These are phyloP conservation scores for Basipetospora chlamydospora DNA, from an alignment of 2,329 filamentous ascomycete genomes.

Conservation along the genomic window DNA sequence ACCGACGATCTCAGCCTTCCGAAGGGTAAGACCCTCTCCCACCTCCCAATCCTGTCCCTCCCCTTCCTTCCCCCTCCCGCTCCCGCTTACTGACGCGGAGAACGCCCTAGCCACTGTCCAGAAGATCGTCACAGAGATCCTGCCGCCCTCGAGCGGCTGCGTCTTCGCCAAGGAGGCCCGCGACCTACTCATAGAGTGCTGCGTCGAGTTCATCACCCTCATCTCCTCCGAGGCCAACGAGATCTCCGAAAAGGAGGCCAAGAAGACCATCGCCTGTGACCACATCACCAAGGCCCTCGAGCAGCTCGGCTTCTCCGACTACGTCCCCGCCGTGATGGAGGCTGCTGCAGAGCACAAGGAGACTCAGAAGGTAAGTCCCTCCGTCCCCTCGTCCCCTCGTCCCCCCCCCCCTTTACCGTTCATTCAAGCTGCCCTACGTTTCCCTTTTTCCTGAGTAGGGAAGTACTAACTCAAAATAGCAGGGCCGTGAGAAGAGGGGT, in stretches of 20 bases:
- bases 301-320: constrained; percentile 83
- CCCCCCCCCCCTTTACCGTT: too few species aligned
- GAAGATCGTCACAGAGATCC: constrained; percentile 86
- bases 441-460: too few species aligned
- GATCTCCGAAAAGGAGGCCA: constrained; percentile 95
- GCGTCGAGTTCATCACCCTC: constrained; percentile 96
- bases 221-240: constrained; percentile 98
- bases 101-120: constrained; percentile 46
- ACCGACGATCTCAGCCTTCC: constrained; percentile 51
- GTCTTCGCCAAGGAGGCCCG: constrained; percentile 91
- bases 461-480: constrained; percentile 28
- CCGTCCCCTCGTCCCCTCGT: too few species aligned
- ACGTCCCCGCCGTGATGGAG: constrained; percentile 74
- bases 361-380: constrained; percentile 59
- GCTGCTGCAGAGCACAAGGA: constrained; percentile 88
- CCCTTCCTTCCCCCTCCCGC: too few species aligned
- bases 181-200: constrained; percentile 93
- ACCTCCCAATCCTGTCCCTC: neutral
- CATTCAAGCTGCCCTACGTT: too few species aligned
- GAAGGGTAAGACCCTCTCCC: constrained; percentile 34
- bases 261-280: constrained; percentile 97
- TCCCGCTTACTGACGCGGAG: neutral
- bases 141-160: constrained; percentile 59
- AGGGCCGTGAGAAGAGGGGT: constrained; percentile 92
- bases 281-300: constrained; percentile 92